These are phyloP conservation scores for Juglanconis sp. DNA, from an alignment of 2,329 filamentous ascomycete genomes.

Conservation along the genomic window DNA sequence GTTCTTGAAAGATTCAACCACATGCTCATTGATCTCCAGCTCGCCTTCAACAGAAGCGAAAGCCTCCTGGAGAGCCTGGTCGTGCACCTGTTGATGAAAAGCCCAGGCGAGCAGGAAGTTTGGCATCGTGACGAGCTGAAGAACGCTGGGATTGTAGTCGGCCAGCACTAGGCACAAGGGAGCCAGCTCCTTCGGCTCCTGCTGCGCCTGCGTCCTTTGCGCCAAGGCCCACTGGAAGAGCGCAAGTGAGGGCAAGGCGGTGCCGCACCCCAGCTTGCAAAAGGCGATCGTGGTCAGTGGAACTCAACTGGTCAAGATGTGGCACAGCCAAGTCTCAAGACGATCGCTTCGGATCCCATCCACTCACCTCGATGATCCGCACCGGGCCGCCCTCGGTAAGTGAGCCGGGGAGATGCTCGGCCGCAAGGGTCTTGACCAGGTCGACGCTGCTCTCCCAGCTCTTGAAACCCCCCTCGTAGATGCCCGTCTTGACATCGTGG, in stretches of 20 bases:
- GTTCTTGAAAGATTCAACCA: constrained; percentile 56
- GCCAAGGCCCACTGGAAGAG: constrained; percentile 60
- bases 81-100: constrained; percentile 38
- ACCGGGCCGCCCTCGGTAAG: constrained; percentile 33
- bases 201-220: constrained; percentile 9
- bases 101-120: constrained; percentile 74
- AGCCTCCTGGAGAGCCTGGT: constrained; percentile 39
- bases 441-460: constrained; percentile 86
- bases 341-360: constrained; percentile 7
- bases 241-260: constrained; percentile 68
- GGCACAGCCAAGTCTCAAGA: background rate
- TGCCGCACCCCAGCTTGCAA: constrained; percentile 71
- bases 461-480: constrained; percentile 87
- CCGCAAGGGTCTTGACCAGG: constrained; percentile 64
- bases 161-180: constrained; percentile 63
- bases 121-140: constrained; percentile 74
- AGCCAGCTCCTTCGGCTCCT: constrained; percentile 17
- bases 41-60: constrained; percentile 52
- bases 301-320: constrained; percentile 7
- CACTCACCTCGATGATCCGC: constrained; percentile 53
- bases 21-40: constrained; percentile 57
- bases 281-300: constrained; percentile 19
- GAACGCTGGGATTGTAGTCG: constrained; percentile 77
- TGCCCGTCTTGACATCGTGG: constrained; percentile 74
- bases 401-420: constrained; percentile 34